Evolutionary conservation across 2,329 filamentous ascomycete genomes (phyloP).

Genomic region (Alternaria infectoria): DNA sequence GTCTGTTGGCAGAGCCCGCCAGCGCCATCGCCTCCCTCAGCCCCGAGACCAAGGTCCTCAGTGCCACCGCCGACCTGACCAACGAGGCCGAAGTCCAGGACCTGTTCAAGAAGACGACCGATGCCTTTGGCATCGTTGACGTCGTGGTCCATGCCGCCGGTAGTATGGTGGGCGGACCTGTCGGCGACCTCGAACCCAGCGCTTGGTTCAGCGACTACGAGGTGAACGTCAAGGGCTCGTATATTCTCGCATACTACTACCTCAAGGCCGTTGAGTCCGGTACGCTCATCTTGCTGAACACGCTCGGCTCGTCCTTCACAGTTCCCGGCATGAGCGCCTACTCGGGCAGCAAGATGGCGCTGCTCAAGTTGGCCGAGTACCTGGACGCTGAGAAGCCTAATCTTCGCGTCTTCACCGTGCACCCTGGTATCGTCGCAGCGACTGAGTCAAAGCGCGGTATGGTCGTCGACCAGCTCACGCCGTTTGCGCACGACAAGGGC

Average conservation of each 20-base stretch:
- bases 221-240: conserved; percentile 24
- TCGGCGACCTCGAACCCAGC: background rate
- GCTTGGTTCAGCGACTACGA: conserved; percentile 20
- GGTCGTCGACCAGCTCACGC: background rate
- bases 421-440: conserved; percentile 29
- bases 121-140: background rate
- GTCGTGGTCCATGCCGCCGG: background rate
- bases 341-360: conserved; percentile 29
- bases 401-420: conserved; percentile 20
- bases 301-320: conserved; percentile 11
- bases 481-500: conserved; percentile 1
- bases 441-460: conserved; percentile 8
- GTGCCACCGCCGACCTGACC: conserved; percentile 26
- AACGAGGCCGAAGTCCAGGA: conserved; percentile 20
- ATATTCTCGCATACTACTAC: conserved; percentile 20
- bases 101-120: conserved; percentile 11
- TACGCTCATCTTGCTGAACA: conserved; percentile 20
- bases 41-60: conserved; percentile 25
- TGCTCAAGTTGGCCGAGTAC: conserved; percentile 26
- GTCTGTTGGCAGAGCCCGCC: conserved; percentile 23
- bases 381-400: conserved; percentile 15
- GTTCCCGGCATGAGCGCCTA: conserved; percentile 23
- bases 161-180: conserved; percentile 13
- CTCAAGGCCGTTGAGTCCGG: conserved; percentile 9
- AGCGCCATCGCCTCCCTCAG: conserved; percentile 15